A percentile compares a stretch with the other conserved stretches of the same genome.
phyloP scores from a whole-genome alignment of 2,329 filamentous ascomycete genomes.

The Westerdykella aurantiaca region DNA sequence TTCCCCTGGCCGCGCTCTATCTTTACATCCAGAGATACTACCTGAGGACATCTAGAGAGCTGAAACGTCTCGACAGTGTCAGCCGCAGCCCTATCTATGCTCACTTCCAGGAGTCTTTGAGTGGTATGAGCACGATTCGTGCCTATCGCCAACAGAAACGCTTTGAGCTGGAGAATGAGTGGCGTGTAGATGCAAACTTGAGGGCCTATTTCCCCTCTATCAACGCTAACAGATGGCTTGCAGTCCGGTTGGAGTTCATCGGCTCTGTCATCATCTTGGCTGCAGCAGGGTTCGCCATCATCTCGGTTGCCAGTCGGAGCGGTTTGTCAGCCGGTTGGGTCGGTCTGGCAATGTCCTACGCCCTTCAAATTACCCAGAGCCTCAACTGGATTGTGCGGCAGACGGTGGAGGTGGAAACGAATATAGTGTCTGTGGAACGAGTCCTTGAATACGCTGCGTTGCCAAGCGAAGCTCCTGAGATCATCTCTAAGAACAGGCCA shows the following conservation, averaged over 20 bases:
- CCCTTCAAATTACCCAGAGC: slow-evolving; percentile 91
- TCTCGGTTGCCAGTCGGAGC: slow-evolving; percentile 67
- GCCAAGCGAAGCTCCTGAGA: slow-evolving; percentile 89
- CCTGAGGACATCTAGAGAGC: slow-evolving; percentile 86
- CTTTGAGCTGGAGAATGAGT: slow-evolving; percentile 92
- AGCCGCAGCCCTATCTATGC: slow-evolving; percentile 95
- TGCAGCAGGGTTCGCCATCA: slow-evolving; percentile 74
- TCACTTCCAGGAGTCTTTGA: slow-evolving; percentile 95
- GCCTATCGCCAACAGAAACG: slow-evolving; percentile 85
- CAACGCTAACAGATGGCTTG: slow-evolving; percentile 84
- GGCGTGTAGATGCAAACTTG: slow-evolving; percentile 91
- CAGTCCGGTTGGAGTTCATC: slow-evolving; percentile 90
- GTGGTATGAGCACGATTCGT: slow-evolving; percentile 89
- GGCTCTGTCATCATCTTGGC: slow-evolving; percentile 89
- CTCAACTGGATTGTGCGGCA: slow-evolving; percentile 99
- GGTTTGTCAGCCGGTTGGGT: slow-evolving; percentile 67
- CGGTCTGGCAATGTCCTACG: slow-evolving; percentile 94
- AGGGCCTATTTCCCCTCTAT: slow-evolving; percentile 94
- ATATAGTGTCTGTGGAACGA: slow-evolving; percentile 96
- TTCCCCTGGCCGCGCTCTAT: slow-evolving; percentile 77
- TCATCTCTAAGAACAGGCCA: slow-evolving; percentile 80
- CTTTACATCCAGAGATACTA: slow-evolving; percentile 96
- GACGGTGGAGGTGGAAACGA: slow-evolving; percentile 99
- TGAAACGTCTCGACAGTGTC: slow-evolving; percentile 93
- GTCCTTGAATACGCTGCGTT: slow-evolving; percentile 91